Evolutionary conservation across 495 filamentous ascomycete genomes (phyloP).

Genomic region (Aspergillus cavernicola): DNA sequence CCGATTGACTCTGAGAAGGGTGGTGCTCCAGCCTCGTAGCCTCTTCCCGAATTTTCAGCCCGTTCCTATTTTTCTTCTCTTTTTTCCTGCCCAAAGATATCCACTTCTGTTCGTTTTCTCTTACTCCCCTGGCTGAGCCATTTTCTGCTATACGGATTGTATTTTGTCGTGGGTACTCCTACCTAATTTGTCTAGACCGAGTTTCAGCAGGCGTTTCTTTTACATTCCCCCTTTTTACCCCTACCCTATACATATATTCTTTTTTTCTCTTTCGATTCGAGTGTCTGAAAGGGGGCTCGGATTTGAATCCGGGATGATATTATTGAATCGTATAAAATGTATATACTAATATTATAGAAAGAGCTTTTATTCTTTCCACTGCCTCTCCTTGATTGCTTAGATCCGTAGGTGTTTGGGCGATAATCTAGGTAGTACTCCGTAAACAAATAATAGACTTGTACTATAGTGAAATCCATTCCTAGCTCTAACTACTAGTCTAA

Average conservation of each 20-base stretch:
- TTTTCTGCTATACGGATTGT: slow-evolving; percentile 11
- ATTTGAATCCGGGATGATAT: not conserved
- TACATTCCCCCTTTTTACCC: slow-evolving; percentile 7
- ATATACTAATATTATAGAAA: not conserved
- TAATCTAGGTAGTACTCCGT: too few relatives aligned
- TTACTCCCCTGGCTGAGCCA: slow-evolving; percentile 16
- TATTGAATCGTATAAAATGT: not conserved
- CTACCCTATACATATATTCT: slow-evolving; percentile 14
- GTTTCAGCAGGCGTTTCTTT: slow-evolving; percentile 14
- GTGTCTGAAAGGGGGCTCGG: not conserved
- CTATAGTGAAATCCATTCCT: too few relatives aligned
- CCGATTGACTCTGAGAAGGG: slow-evolving; percentile 28
- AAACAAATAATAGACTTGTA: too few relatives aligned
- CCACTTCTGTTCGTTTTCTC: slow-evolving; percentile 19
- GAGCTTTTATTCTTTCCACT: not conserved
- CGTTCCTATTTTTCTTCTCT: not conserved
- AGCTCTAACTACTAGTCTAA: too few relatives aligned
- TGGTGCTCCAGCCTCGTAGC: not conserved
- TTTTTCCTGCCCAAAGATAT: slow-evolving; percentile 17
- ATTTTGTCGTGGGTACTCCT: slow-evolving; percentile 3
- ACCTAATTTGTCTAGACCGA: slow-evolving; percentile 1
- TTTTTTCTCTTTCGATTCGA: not conserved
- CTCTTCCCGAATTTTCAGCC: not conserved
- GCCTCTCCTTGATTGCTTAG: not conserved
- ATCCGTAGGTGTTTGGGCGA: too few relatives aligned